A percentile compares a stretch with the other conserved stretches of the same genome.
Conservation (phyloP, 2,329 filamentous ascomycete genomes). For the Sclerotinia trifoliorum region DNA sequence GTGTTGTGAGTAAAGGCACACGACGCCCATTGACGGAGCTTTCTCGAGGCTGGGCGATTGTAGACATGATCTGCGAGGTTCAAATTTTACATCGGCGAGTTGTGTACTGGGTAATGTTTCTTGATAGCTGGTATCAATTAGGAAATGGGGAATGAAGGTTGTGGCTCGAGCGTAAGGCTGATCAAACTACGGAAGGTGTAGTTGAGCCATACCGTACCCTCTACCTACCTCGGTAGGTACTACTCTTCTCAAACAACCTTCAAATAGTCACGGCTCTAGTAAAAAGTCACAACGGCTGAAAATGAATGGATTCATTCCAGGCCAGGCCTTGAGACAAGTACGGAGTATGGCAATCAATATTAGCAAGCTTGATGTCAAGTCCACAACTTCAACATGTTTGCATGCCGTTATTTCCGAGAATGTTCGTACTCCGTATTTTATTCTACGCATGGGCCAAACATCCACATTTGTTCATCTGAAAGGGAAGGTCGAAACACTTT, state of each 20-base stretch:
- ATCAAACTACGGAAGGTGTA: neutral
- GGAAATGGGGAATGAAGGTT: constrained; percentile 1
- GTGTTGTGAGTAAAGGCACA: constrained; percentile 58
- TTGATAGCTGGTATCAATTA: neutral
- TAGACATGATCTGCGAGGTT: constrained; percentile 52
- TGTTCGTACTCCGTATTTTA: neutral
- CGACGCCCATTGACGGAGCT: constrained; percentile 57
- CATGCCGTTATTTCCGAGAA: neutral
- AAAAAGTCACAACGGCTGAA: neutral
- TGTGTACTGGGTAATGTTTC: neutral
- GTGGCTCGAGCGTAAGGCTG: constrained; percentile 18
- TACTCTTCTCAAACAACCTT: neutral
- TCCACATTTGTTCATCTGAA: neutral
- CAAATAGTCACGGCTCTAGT: neutral
- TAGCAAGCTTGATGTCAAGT: neutral
- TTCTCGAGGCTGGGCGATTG: constrained; percentile 63
- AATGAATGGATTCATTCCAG: neutral
- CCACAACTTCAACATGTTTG: neutral
- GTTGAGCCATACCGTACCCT: too few species aligned
- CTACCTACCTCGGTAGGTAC: too few species aligned
- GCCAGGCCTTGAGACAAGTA: neutral
- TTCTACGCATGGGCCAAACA: too few species aligned
- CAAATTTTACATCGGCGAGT: neutral
- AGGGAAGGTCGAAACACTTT: neutral
- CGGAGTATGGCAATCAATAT: neutral